Evolutionary conservation across 345 rosid species (phyloP).

Genomic region (Alliaria petiolata): DNA sequence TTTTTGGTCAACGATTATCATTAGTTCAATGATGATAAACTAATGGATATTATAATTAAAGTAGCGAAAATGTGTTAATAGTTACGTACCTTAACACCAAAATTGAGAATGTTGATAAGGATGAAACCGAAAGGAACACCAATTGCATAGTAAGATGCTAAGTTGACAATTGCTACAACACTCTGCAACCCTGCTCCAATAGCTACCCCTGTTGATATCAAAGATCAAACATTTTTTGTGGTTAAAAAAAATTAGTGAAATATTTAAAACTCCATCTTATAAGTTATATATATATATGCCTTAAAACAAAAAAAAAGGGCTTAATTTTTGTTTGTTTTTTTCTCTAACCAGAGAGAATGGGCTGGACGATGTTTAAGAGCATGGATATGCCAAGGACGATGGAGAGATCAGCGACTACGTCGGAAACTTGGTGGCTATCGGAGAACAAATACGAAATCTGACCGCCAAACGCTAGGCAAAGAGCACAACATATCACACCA

Average conservation of each 20-base stretch:
- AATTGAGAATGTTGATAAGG: conserved; percentile 29
- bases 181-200: conserved; percentile 49
- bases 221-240: not conserved
- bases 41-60: not conserved
- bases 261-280: not conserved
- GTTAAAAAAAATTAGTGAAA: not conserved
- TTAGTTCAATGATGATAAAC: not conserved
- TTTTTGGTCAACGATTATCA: too few species aligned
- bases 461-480: conserved; percentile 42
- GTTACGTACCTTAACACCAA: conserved; percentile 41
- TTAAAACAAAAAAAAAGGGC: not conserved
- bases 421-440: conserved; percentile 35
- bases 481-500: conserved; percentile 38
- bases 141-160: conserved; percentile 43
- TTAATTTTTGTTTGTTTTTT: not conserved
- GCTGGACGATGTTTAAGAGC: conserved; percentile 59
- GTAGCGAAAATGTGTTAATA: not conserved
- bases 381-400: conserved; percentile 55
- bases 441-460: conserved; percentile 45
- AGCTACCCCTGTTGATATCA: conserved; percentile 41
- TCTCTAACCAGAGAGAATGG: conserved; percentile 50
- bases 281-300: not conserved
- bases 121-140: conserved; percentile 46
- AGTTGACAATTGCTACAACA: conserved; percentile 41
- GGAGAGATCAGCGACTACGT: conserved; percentile 47